Base-by-base conservation (phyloP, 2,329 filamentous ascomycete genomes). In the Tolypocladium capitatum region DNA sequence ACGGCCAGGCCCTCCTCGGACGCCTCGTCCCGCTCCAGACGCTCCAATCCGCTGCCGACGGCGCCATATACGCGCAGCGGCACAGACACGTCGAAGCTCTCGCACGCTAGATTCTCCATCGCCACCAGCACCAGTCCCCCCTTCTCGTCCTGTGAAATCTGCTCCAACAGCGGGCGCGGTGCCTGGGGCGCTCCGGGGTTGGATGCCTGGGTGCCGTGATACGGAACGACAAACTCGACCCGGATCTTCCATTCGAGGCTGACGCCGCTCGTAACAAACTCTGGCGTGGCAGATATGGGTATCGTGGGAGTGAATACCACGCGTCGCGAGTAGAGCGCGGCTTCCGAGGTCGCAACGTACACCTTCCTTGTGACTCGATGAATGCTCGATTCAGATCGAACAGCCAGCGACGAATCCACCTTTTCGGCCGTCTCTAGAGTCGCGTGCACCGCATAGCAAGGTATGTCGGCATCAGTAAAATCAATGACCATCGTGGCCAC, bases 171-270 rank as follows among this genome's bases (percentile, higher is more conserved):
- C 4, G 75, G 73, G 38, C 62, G 65, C 14, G 55, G 51, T 18
- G 48, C 51, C 31, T 51, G 55, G 11, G 53, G 52, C 40, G 57
- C 57, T n/a, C 50, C 52, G 30, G 49, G 43, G 1, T 49, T 51
- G 28, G 55, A 47, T 11, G 49, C 50, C 20, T 59, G 58, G 11
- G 51, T 51, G 38, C 60, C 55, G 35, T 75, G 61, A 18, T 75
- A 78, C 6, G 86, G 83, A 6, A 91, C 91, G 27, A 95, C 89
- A 65, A 98, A 98, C 66, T 97, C 90, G 49, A 98, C 80, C 1
- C 87, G 74, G 32, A 98, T 71, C 62, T 84, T 86, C 92, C 92
- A 98, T 55, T 88, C 84, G 27, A 96, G 70, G 53, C 79, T 85
- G 4, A 98, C 79, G 2, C 90, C 90, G 51, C 81, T 94, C 0